Percentiles rank a stretch among this genome's conserved stretches.
phyloP scores from a whole-genome alignment of 2,329 filamentous ascomycete species.

The Endocalyx cinctus region DNA sequence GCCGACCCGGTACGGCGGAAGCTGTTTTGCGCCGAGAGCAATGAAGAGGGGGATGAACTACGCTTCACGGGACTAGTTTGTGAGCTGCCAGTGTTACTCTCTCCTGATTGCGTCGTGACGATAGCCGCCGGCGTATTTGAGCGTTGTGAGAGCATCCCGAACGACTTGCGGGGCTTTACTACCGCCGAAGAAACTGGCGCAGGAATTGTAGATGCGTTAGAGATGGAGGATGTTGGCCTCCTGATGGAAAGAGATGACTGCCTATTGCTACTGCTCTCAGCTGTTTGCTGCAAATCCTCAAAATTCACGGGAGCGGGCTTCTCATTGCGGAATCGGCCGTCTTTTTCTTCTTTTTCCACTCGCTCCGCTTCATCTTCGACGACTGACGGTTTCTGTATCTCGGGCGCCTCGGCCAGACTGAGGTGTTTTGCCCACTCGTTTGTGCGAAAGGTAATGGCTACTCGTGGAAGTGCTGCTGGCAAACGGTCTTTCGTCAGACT shows the following conservation, averaged over 20 bases:
- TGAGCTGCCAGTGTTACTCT: no score
- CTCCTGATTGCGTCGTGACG: no score
- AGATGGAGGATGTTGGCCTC: constrained; percentile 23
- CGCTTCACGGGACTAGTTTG: no score
- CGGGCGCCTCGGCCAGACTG: constrained; percentile 68
- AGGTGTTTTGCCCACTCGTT: constrained; percentile 97
- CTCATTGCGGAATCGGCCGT: no score
- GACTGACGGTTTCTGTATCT: no score
- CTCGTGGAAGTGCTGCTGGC: constrained; percentile 66
- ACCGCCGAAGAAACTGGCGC: constrained; percentile 7
- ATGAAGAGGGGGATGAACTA: no score
- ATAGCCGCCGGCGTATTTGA: no score
- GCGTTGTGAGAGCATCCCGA: no score
- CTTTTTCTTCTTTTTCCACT: constrained; percentile 33
- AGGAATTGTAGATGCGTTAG: constrained; percentile 15
- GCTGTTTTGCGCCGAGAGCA: no score
- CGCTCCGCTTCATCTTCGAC: constrained; percentile 58
- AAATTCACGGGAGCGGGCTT: constrained; percentile 57
- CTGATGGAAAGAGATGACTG: constrained; percentile 34
- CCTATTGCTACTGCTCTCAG: constrained; percentile 44
- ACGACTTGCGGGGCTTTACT: no score
- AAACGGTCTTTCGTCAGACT: constrained; percentile 57
- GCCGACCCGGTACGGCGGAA: no score
- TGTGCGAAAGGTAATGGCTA: constrained; percentile 79
- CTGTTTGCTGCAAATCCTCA: constrained; percentile 60